Base-by-base conservation (phyloP, 129 eudicot genomes). In the Silybum marianum region DNA sequence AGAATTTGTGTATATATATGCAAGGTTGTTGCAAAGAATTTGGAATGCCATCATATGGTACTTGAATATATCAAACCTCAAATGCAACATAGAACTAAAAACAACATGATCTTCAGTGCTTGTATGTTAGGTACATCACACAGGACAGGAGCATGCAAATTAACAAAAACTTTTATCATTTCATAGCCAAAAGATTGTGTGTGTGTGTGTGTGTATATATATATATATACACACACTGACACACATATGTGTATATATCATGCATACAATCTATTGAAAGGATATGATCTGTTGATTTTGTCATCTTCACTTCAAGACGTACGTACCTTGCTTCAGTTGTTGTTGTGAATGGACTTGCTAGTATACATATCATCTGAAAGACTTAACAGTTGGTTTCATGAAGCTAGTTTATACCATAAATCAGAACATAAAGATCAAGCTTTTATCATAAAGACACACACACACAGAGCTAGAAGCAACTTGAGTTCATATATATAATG, bases 61-160 rank as follows among this genome's bases (percentile, higher is more conserved):
- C 5, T 54, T 54, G 63, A 54, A 54, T n/a, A n/a, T n/a, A n/a
- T 28, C 71, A 54, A 34, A 30, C 58, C 38, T 80, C 69, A 60
- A 16, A 30, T 54, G 42, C 3, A 22, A 22, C 63, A 71, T 72
- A 54, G 13, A 71, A 34, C 38, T 2, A 14, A 10, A 18, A 0
- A 14, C 39, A 21, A 70, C 62, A 14, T 54, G 65, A 54, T 5
- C 2, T 18, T 54, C 65, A 18, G 65, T 54, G 21, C 21, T 18
- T 18, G 23, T 54, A 16, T 19, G 78, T 75, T 16, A 72, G 72
- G 72, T 80, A 58, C 77, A 72, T 58, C 25, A 32, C 62, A 72
- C 14, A 54, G 1, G 39, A 21, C 22, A 54, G 3, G 39, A 32
- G 73, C 51, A 54, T 23, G 30, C 11, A 60, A 4, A 32, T 32